Evolutionary conservation across 768 basidiomycete genomes (phyloP).

Genomic region (Lactarius sp.): DNA sequence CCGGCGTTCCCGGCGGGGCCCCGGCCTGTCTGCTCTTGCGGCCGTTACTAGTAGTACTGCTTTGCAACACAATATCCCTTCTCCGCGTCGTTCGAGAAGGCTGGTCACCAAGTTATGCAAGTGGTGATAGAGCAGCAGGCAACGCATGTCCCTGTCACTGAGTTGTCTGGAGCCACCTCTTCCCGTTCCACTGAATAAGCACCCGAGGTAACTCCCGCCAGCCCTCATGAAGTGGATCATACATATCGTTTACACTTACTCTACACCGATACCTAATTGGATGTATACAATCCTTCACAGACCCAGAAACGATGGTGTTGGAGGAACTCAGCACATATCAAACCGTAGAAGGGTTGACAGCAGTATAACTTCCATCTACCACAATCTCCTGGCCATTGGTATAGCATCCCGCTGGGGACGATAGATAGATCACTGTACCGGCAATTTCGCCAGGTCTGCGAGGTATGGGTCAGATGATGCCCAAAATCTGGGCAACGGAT

Average conservation of each 20-base stretch:
- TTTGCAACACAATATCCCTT: too few species aligned
- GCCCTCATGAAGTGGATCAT: background rate
- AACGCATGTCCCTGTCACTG: constrained; percentile 32
- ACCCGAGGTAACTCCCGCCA: background rate
- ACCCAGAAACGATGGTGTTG: background rate
- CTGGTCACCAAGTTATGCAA: constrained; percentile 47
- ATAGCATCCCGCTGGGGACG: constrained; percentile 67
- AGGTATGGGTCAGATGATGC: background rate
- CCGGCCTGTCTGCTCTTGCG: too few species aligned
- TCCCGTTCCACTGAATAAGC: background rate
- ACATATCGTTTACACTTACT: background rate
- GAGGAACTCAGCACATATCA: constrained; percentile 26
- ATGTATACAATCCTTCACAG: background rate
- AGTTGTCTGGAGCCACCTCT: constrained; percentile 4
- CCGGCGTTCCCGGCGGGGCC: background rate
- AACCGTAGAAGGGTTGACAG: constrained; percentile 60
- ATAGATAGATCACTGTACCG: constrained; percentile 71
- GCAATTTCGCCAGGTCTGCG: constrained; percentile 67
- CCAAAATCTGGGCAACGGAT: background rate
- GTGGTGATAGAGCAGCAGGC: constrained; percentile 40
- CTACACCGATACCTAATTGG: background rate
- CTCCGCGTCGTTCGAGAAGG: constrained; percentile 38
- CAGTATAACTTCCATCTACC: constrained; percentile 69
- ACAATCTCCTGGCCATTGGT: constrained; percentile 74
- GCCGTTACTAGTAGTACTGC: too few species aligned